Conservation (phyloP, 768 basidiomycete genomes). For the Cystofilobasidium bisporidii region DNA sequence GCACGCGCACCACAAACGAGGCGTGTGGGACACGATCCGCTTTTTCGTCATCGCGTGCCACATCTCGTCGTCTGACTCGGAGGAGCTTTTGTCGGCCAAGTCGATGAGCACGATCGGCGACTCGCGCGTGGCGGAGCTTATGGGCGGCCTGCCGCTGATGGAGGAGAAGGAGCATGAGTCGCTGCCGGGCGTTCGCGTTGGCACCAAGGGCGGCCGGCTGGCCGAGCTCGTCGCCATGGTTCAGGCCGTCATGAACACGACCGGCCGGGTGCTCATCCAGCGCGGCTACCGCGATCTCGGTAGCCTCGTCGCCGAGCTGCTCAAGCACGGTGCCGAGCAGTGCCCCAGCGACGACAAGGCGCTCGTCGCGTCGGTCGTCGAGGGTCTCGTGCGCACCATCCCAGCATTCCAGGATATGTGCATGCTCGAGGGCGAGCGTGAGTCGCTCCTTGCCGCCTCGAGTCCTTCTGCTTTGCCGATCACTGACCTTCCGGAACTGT, state of each 20-base stretch:
- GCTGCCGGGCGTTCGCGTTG: slow-evolving; percentile 60
- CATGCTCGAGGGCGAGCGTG: slow-evolving; percentile 55
- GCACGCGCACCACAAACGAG: slow-evolving; percentile 61
- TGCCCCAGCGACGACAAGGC: slow-evolving; percentile 38
- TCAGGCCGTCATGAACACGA: slow-evolving; percentile 56
- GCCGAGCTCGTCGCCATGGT: slow-evolving; percentile 65
- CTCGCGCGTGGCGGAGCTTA: slow-evolving; percentile 59
- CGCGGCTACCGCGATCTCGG: slow-evolving; percentile 63
- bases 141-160: slow-evolving; percentile 56
- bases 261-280: slow-evolving; percentile 55
- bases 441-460: slow-evolving; percentile 34
- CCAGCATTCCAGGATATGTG: slow-evolving; percentile 76
- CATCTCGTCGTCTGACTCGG: slow-evolving; percentile 48
- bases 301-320: slow-evolving; percentile 58
- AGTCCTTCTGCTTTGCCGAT: background rate
- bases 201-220: slow-evolving; percentile 64
- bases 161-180: slow-evolving; percentile 60
- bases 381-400: slow-evolving; percentile 62
- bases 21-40: slow-evolving; percentile 74
- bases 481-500: background rate
- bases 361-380: slow-evolving; percentile 53
- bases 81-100: slow-evolving; percentile 54
- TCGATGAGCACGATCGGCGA: slow-evolving; percentile 53
- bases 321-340: slow-evolving; percentile 47
- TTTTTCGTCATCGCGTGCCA: slow-evolving; percentile 64